Conservation (phyloP, 208 protist genomes). For the Trypanosoma cruzi region DNA sequence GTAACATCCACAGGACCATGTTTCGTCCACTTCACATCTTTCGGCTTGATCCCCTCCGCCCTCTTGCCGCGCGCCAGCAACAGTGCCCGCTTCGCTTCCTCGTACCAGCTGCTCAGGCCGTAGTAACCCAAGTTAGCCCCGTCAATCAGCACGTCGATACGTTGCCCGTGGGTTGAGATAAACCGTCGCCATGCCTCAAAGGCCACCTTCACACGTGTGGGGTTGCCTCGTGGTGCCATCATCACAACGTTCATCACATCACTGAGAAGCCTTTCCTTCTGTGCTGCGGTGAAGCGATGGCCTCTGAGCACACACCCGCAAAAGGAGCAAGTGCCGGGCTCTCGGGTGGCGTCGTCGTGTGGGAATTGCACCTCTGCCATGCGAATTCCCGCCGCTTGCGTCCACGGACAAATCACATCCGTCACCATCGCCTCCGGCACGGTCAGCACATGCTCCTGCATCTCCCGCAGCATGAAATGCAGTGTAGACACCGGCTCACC, state of each 20-base stretch:
- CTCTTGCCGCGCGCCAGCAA: conserved; percentile 38
- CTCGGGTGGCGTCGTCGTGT: background rate
- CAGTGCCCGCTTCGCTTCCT: conserved; percentile 25
- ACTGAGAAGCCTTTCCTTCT: conserved; percentile 39
- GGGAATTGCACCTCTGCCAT: conserved; percentile 20
- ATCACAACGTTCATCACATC: conserved; percentile 48
- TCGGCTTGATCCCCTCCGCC: conserved; percentile 29
- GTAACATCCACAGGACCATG: conserved; percentile 25
- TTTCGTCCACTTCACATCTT: conserved; percentile 36
- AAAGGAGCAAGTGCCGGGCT: conserved; percentile 15
- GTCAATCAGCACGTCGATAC: conserved; percentile 22
- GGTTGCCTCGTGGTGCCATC: conserved; percentile 30
- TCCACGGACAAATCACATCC: conserved; percentile 60
- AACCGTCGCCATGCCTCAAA: conserved; percentile 65
- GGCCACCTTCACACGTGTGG: conserved; percentile 30
- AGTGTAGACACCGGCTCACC: conserved; percentile 49
- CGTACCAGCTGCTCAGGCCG: conserved; percentile 56
- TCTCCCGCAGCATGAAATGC: conserved; percentile 51
- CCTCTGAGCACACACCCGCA: conserved; percentile 29
- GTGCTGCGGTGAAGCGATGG: conserved; percentile 53
- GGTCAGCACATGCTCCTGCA: conserved; percentile 47
- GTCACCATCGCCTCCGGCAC: conserved; percentile 36
- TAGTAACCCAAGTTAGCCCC: conserved; percentile 52
- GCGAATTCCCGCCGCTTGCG: conserved; percentile 6
- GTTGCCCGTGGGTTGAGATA: conserved; percentile 30